These are phyloP conservation scores for Solanum tarijense DNA, from an alignment of 257 asterid species.

Conservation along the genomic window DNA sequence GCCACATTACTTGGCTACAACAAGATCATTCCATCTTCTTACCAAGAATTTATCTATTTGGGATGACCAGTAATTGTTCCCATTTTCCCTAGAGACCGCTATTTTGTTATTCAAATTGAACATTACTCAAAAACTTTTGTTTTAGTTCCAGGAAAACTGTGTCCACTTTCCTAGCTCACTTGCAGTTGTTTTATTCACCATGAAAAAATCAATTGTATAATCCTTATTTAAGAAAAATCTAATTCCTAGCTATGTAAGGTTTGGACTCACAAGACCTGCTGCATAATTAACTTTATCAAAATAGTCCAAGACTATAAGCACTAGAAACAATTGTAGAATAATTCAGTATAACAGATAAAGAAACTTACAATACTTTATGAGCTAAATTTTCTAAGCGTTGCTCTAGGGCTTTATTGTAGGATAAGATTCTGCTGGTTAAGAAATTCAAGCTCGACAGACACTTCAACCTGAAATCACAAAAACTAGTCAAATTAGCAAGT, in stretches of 20 bases:
- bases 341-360: background rate
- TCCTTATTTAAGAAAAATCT: background rate
- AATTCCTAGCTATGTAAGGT: too few species aligned
- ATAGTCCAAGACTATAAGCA: background rate
- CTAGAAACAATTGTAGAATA: background rate
- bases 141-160: background rate
- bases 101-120: background rate
- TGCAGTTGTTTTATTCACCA: background rate
- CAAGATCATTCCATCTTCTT: too few species aligned
- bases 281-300: background rate
- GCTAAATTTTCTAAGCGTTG: constrained; percentile 10
- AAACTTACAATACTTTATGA: constrained; percentile 71
- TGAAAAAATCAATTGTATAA: background rate
- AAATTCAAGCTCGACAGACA: too few species aligned
- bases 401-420: too few species aligned
- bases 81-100: background rate
- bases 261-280: background rate
- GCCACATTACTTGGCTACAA: too few species aligned
- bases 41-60: too few species aligned
- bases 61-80: too few species aligned
- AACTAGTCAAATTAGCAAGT: too few species aligned
- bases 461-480: too few species aligned
- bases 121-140: background rate
- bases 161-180: background rate
- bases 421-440: too few species aligned